A percentile compares a stretch with the other conserved stretches of the same genome.
Conservation (phyloP, 2,329 filamentous ascomycete genomes). For the Microcyclospora tardicrescens region DNA sequence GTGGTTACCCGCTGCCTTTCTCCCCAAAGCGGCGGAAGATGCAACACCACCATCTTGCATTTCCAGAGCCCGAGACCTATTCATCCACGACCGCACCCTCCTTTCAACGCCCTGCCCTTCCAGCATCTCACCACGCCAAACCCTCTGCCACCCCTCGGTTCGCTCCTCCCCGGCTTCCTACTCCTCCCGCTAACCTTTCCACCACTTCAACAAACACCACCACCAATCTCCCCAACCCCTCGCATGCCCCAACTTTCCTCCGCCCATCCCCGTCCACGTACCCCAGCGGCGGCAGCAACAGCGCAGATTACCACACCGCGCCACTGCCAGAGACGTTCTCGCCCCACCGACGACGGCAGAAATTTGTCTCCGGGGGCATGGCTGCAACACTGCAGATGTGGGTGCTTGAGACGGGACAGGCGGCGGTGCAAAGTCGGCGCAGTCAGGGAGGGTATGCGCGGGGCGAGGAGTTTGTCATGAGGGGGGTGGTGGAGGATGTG, state of each 20-base stretch:
- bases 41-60: slow-evolving; percentile 4
- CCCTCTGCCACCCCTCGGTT: slow-evolving; percentile 5
- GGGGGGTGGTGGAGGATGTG: slow-evolving; percentile 9
- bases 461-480: slow-evolving; percentile 14
- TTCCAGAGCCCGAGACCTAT: slow-evolving; percentile 7
- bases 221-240: not conserved
- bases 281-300: slow-evolving; percentile 7
- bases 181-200: slow-evolving; percentile 3
- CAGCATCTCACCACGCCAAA: slow-evolving; percentile 7
- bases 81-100: slow-evolving; percentile 4
- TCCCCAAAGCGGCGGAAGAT: slow-evolving; percentile 20
- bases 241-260: slow-evolving; percentile 26
- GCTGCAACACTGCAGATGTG: slow-evolving; percentile 38
- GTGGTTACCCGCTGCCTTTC: slow-evolving; percentile 9
- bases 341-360: slow-evolving; percentile 37
- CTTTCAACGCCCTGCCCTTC: not conserved
- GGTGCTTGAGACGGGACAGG: slow-evolving; percentile 33
- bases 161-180: slow-evolving; percentile 1
- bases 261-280: slow-evolving; percentile 12
- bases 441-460: slow-evolving; percentile 10
- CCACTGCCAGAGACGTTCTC: slow-evolving; percentile 42
- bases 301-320: slow-evolving; percentile 16
- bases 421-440: slow-evolving; percentile 13
- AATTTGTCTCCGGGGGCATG: slow-evolving; percentile 37
- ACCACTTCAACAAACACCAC: not conserved